phyloP scores from a whole-genome alignment of 2,329 filamentous ascomycete species.

The Diaporthe sp. region DNA sequence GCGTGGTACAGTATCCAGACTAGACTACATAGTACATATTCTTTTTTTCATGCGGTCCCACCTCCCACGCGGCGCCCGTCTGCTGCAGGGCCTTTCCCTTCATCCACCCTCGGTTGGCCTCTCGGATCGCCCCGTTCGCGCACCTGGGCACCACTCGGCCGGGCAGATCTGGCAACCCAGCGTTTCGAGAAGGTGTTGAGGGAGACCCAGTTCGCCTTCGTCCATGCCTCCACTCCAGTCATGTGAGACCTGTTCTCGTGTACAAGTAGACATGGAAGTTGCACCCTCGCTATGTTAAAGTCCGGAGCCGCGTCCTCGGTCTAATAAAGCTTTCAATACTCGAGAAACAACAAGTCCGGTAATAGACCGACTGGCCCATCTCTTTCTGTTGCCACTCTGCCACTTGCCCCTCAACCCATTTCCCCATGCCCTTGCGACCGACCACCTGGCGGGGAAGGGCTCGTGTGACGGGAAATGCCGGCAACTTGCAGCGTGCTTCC shows the following conservation, averaged over 20 bases:
- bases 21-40: neutral
- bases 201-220: neutral
- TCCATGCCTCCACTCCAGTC: neutral
- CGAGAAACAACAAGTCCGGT: neutral
- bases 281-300: neutral
- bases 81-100: conserved; percentile 31
- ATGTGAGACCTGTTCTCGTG: neutral
- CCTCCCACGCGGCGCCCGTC: conserved; percentile 22
- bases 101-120: conserved; percentile 31
- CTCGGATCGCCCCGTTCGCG: conserved; percentile 33
- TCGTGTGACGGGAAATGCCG: conserved; percentile 33
- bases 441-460: neutral
- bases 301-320: neutral
- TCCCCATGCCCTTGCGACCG: neutral
- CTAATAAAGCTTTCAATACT: neutral
- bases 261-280: neutral
- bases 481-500: conserved; percentile 34
- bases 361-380: neutral
- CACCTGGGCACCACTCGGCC: conserved; percentile 19
- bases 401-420: neutral
- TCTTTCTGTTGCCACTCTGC: neutral
- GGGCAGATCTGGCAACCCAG: conserved; percentile 7
- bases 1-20: neutral
- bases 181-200: neutral
- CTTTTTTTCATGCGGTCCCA: conserved; percentile 10